These are phyloP conservation scores for Punctularia strigosozonata DNA, from an alignment of 768 basidiomycete genomes.

Conservation along the genomic window DNA sequence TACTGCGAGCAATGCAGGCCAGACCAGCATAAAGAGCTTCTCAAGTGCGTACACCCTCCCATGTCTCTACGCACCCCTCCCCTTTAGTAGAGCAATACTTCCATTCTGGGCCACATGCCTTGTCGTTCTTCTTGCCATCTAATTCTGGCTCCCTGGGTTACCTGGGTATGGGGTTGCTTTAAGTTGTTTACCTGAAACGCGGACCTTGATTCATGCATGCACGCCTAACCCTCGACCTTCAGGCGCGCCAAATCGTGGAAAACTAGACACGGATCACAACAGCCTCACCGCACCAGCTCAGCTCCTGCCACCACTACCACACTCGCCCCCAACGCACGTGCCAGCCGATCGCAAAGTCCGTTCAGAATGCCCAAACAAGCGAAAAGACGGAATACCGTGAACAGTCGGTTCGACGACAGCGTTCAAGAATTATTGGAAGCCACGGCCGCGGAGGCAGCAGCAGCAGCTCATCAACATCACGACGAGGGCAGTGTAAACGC, in stretches of 20 bases:
- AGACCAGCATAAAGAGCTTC: conserved; percentile 69
- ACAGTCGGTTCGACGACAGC: conserved; percentile 89
- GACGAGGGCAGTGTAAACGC: conserved; percentile 22
- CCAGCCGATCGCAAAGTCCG: conserved; percentile 70
- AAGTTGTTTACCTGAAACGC: too few species aligned
- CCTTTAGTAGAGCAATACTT: too few species aligned
- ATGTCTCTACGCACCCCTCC: too few species aligned
- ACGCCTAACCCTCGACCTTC: conserved; percentile 15
- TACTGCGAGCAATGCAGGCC: conserved; percentile 92
- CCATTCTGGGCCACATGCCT: too few species aligned
- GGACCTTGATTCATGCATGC: too few species aligned
- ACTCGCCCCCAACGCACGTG: conserved; percentile 31
- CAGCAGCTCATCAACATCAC: conserved; percentile 26
- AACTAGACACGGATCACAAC: neutral
- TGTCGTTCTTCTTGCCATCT: neutral
- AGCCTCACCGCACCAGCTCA: conserved; percentile 28
- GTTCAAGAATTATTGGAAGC: conserved; percentile 66
- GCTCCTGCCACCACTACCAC: conserved; percentile 23
- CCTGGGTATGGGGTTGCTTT: too few species aligned
- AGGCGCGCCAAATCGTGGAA: neutral
- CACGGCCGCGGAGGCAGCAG: conserved; percentile 59
- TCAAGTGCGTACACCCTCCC: conserved; percentile 52
- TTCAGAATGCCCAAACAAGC: conserved; percentile 51
- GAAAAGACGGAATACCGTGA: conserved; percentile 94
- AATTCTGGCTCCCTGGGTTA: neutral